These are phyloP conservation scores for Scheffersomyces lignicola DNA, from an alignment of 1,139 yeast genomes.

Conservation along the genomic window DNA sequence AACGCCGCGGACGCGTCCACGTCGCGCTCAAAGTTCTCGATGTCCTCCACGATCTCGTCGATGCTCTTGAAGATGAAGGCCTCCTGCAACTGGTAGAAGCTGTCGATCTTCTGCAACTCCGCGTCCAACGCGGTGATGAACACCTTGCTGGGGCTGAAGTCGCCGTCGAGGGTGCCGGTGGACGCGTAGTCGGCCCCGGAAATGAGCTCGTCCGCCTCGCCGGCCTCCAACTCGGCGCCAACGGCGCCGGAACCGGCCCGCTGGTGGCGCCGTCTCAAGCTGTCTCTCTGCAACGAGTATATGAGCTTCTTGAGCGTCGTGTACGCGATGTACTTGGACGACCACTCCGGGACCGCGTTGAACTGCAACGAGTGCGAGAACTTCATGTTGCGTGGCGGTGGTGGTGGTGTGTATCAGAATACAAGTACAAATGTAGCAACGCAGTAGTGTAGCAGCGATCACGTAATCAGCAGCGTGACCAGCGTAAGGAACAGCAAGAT, in stretches of 20 bases:
- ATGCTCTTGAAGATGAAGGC: conserved; percentile 45
- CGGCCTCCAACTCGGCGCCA: conserved; percentile 26
- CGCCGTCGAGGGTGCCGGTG: conserved; percentile 17
- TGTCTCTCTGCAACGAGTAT: conserved; percentile 63
- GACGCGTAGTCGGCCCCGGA: conserved; percentile 24
- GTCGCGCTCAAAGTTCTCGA: conserved; percentile 46
- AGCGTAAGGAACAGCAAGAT: too few species aligned
- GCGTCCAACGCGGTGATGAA: conserved; percentile 56
- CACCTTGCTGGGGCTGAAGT: conserved; percentile 29
- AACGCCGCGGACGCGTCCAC: conserved; percentile 13
- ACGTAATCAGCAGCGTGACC: too few species aligned
- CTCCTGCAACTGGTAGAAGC: conserved; percentile 57
- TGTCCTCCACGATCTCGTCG: conserved; percentile 53
- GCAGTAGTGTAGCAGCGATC: too few species aligned
- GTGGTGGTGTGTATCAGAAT: neutral
- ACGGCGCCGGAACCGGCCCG: conserved; percentile 20
- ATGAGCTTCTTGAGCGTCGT: conserved; percentile 62
- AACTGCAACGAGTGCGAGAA: conserved; percentile 72
- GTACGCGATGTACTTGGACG: conserved; percentile 66
- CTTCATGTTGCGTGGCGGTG: conserved; percentile 48
- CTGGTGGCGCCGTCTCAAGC: conserved; percentile 28
- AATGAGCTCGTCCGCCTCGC: conserved; percentile 26
- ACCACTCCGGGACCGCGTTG: conserved; percentile 80
- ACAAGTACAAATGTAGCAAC: too few species aligned
- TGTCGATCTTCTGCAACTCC: conserved; percentile 60